Evolutionary conservation across 2,329 filamentous ascomycete genomes (phyloP).

Genomic region (Ceratocystis diversiconidia): DNA sequence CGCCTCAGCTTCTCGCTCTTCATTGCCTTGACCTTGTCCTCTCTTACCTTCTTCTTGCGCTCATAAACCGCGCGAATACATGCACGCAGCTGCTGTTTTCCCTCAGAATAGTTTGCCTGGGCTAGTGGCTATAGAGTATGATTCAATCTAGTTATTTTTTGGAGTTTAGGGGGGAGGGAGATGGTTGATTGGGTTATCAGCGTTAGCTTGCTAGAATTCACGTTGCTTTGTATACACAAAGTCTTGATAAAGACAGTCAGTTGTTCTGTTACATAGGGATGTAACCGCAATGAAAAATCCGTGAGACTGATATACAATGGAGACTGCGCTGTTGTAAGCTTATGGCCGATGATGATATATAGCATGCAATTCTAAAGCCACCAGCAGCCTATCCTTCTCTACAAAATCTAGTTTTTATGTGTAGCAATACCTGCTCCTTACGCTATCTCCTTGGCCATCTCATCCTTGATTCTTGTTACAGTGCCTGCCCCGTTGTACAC

Average conservation of each 20-base stretch:
- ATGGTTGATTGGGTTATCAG: neutral
- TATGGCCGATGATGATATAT: neutral
- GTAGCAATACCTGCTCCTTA: conserved; percentile 14
- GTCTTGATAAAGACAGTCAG: too few relatives aligned
- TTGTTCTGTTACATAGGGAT: too few relatives aligned
- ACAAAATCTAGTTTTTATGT: neutral
- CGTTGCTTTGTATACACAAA: neutral
- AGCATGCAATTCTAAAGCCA: neutral
- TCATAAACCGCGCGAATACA: conserved; percentile 85
- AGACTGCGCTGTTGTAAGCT: neutral
- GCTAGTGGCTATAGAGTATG: conserved; percentile 39
- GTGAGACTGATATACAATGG: too few relatives aligned
- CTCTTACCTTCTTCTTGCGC: conserved; percentile 60
- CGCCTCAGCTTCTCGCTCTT: conserved; percentile 31
- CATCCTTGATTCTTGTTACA: conserved; percentile 48
- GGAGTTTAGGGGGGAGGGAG: neutral
- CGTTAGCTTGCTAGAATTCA: neutral
- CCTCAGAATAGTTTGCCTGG: conserved; percentile 73
- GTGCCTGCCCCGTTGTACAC: conserved; percentile 52
- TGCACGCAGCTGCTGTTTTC: conserved; percentile 59
- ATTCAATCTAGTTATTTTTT: neutral
- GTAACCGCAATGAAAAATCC: too few relatives aligned
- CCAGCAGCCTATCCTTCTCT: neutral
- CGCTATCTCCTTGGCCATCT: conserved; percentile 38
- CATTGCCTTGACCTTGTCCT: conserved; percentile 35